Evolutionary conservation across 129 eudicot species (phyloP).

Genomic region (Arctium minus): DNA sequence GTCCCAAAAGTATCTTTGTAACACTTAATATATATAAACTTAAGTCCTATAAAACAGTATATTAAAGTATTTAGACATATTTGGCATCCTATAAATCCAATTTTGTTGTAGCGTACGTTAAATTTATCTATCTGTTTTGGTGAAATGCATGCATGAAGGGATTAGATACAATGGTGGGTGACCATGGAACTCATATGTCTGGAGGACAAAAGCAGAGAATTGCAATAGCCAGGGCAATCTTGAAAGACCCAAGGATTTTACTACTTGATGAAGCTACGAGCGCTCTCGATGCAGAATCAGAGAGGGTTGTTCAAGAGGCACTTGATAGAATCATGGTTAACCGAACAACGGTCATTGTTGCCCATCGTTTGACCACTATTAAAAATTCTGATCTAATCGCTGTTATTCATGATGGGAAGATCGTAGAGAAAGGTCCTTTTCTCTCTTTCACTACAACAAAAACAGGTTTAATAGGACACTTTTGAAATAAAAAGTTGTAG

Average conservation of each 20-base stretch:
- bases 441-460: neutral
- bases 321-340: conserved; percentile 71
- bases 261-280: conserved; percentile 83
- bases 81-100: neutral
- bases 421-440: conserved; percentile 62
- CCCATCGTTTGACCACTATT: conserved; percentile 73
- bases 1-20: neutral
- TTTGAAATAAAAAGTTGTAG: too few species aligned
- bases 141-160: conserved; percentile 33
- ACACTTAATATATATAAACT: neutral
- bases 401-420: conserved; percentile 63
- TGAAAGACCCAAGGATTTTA: conserved; percentile 63
- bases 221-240: conserved; percentile 78
- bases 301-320: conserved; percentile 78
- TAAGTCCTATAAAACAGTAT: neutral
- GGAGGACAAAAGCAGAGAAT: conserved; percentile 83
- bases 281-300: conserved; percentile 79
- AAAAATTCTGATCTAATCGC: conserved; percentile 60
- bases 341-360: conserved; percentile 72
- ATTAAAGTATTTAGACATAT: neutral
- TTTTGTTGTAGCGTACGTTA: neutral
- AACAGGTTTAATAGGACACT: neutral
- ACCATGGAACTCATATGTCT: conserved; percentile 70
- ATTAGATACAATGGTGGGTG: conserved; percentile 67
- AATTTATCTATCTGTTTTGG: neutral